These are phyloP conservation scores for Cordyceps farinosa DNA, from an alignment of 2,329 filamentous ascomycete genomes.

Conservation along the genomic window DNA sequence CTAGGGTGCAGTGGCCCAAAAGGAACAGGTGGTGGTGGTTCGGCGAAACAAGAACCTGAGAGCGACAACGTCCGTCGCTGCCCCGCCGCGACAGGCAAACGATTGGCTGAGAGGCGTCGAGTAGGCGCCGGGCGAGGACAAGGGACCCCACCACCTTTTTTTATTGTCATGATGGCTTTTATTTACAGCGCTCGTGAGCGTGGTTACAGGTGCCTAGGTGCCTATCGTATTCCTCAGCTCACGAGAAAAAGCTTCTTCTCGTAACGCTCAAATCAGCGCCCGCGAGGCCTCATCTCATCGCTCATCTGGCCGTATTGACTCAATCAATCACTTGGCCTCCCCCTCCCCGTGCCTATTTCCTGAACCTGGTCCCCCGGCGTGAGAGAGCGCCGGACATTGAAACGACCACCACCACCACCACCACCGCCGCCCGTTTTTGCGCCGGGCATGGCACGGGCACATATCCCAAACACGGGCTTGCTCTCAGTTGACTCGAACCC, in stretches of 20 bases:
- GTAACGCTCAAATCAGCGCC: not conserved
- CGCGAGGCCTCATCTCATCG: not conserved
- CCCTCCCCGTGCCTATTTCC: too few species aligned
- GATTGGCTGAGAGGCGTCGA: conserved; percentile 12
- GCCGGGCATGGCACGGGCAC: not conserved
- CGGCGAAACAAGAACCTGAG: too few species aligned
- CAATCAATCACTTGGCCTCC: too few species aligned
- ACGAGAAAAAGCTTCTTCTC: too few species aligned
- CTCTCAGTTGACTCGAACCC: not conserved
- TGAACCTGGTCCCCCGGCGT: too few species aligned
- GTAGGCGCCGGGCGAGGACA: conserved; percentile 5
- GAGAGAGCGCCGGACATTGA: too few species aligned
- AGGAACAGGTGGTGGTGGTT: too few species aligned
- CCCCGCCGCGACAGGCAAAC: conserved; percentile 3
- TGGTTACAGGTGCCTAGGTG: not conserved
- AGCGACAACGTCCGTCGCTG: not conserved
- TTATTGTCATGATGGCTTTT: not conserved
- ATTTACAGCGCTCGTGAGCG: not conserved
- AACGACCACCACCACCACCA: too few species aligned
- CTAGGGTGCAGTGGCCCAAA: not conserved
- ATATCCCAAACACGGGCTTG: not conserved
- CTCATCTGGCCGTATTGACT: too few species aligned
- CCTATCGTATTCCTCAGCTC: too few species aligned
- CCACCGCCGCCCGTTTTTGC: too few species aligned
- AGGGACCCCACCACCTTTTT: conserved; percentile 1